Conservation (phyloP, 768 basidiomycete genomes). For the Rhizopogon salebrosus region DNA sequence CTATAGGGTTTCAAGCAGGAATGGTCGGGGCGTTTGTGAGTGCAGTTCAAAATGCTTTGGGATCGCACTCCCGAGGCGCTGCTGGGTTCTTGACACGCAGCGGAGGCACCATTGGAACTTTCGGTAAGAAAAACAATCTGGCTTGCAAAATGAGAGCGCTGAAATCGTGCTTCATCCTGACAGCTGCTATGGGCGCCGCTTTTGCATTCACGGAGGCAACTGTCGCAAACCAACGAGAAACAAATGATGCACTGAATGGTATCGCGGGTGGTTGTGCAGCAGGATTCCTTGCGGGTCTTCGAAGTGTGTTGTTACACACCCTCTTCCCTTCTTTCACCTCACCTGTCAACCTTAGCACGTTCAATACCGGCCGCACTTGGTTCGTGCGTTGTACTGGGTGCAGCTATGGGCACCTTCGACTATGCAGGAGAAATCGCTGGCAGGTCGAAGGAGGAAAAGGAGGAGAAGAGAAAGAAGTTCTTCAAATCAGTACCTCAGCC, state of each 20-base stretch:
- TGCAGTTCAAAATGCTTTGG: slow-evolving; percentile 75
- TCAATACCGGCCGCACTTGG: slow-evolving; percentile 81
- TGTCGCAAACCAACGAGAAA: slow-evolving; percentile 76
- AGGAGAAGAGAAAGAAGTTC: slow-evolving; percentile 73
- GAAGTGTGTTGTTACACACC: slow-evolving; percentile 44
- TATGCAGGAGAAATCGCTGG: slow-evolving; percentile 65
- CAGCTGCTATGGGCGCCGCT: slow-evolving; percentile 86
- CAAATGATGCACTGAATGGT: slow-evolving; percentile 77
- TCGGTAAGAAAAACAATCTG: slow-evolving; percentile 51
- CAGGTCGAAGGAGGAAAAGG: slow-evolving; percentile 39
- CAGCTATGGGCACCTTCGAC: slow-evolving; percentile 76
- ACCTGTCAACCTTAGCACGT: slow-evolving; percentile 46
- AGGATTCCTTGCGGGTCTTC: slow-evolving; percentile 84
- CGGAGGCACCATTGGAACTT: slow-evolving; percentile 87
- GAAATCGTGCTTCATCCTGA: slow-evolving; percentile 2
- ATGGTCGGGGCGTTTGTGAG: slow-evolving; percentile 66
- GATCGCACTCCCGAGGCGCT: slow-evolving; percentile 71
- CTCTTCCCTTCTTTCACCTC: slow-evolving; percentile 5
- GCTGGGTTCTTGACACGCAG: slow-evolving; percentile 83
- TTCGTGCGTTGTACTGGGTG: slow-evolving; percentile 74
- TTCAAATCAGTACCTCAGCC: slow-evolving; percentile 66
- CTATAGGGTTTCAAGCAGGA: slow-evolving; percentile 58
- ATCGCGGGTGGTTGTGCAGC: slow-evolving; percentile 89
- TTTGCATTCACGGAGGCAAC: slow-evolving; percentile 80
- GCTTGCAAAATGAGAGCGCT: background rate